Base-by-base conservation (phyloP, 768 basidiomycete genomes). In the Chalciporus piperatus region DNA sequence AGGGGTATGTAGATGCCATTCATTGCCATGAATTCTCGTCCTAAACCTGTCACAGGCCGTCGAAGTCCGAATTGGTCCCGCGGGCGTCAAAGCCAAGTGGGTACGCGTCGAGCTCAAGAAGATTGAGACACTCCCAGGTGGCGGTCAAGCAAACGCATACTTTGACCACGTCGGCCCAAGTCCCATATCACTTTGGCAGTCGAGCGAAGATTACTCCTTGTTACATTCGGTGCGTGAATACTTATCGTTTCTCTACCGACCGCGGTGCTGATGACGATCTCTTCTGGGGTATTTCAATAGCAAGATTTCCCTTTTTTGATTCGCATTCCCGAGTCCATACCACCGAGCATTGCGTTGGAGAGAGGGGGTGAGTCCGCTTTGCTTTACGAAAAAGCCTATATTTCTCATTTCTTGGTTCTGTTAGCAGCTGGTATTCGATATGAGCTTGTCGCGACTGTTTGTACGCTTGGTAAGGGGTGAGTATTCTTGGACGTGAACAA, bases 231-330 rank as follows among this genome's bases (percentile, higher is more conserved):
- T 92, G 61, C 69, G 68, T 66, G 33, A 44, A 46, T 27, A 3
- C 9, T 17, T 41, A 10, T 25, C 41, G 7, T 46, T 40, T 47
- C 7, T 1, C 45, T 44, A 38, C 56, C 25, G 10, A n/a, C 3
- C 30, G 16, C 50, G 19, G 30, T 12, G 13, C 57, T 49, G 25
- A 50, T 39, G 33, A 20, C 46, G 37, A 42, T 45, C 30, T 50
- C 42, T 47, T 30, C 48, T 51, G 27, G 44, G 46, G 44, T 10
- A 41, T 19, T 16, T 32, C 37, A 56, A 45, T 57, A 92, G 90
- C 84, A 84, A 79, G 92, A 94, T 72, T 87, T 91, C 58, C 85
- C 87, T 3, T 98, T 98, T 67, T 82, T 83, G 50, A 89, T 98
- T 45, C 87, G 93, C 22, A 85, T 98, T 61, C 95, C 95, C 0